Evolutionary conservation across 2,329 filamentous ascomycete genomes (phyloP), one percentile per base, ranked within the genome.

Genomic region (Ceratocystis cubensis): DNA sequence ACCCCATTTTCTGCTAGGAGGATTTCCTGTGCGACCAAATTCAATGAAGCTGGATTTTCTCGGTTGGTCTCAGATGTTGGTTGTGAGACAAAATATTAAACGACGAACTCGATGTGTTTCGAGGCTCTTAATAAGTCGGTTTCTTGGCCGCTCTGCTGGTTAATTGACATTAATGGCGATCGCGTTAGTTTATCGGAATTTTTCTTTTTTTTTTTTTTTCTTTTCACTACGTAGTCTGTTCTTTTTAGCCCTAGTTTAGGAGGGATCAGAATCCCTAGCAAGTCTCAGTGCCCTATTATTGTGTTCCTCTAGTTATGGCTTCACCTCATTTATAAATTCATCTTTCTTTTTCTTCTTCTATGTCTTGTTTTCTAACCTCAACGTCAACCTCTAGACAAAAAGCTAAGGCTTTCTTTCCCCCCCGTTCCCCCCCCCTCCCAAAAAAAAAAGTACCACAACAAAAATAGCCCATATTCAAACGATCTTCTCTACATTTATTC

Each of bases 1-100:
- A 4, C 53, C 28, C 10, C 6, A 28, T 15, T 28, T 57, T 10
- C 17, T 56, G 30, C 30, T 33, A 2, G 50, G 20, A 57, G 53
- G 53, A 57, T 57, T 57, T 57, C n/a, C 53, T 57, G 53, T 57
- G 53, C 28, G 13, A 57, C 53, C 53, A 33, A 33, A 57, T 57
- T 22, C 7, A 30, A 28, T 57, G 22, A 22, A 25, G 28, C 28
- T 57, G 53, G 53, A 28, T 28, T 57, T 41, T 57, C 53, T 57
- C 53, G 53, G 53, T 8, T 57, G 53, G 53, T 57, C 53, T 57
- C 53, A 57, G 53, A 57, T n/a, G 5, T 30, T 57, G 17, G 22
- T 57, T 30, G 25, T 57, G 53, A 57, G 53, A 57, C 53, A 57
- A 7, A 33, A 57, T 57, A 22, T 57, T 57, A 57, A 57, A 57